Conservation (phyloP, 768 basidiomycete species). For the Lactarius trivialis region DNA sequence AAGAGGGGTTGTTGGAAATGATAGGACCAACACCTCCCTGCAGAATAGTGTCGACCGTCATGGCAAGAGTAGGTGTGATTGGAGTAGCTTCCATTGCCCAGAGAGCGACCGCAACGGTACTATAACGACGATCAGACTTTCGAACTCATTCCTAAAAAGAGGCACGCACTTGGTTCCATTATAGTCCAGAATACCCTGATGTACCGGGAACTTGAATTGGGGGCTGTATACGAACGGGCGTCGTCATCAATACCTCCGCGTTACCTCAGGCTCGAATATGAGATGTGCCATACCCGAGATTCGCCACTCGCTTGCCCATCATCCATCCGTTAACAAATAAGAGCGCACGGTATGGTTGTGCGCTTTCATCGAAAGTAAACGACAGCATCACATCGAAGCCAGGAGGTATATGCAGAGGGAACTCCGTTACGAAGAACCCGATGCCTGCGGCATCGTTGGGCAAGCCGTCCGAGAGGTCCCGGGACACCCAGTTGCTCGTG, state of each 20-base stretch:
- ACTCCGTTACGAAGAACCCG: slow-evolving; percentile 76
- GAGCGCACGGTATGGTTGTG: slow-evolving; percentile 63
- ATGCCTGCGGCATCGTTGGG: slow-evolving; percentile 56
- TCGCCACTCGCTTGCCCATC: slow-evolving; percentile 60
- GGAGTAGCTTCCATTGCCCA: slow-evolving; percentile 30
- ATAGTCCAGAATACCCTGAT: slow-evolving; percentile 72
- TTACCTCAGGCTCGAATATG: background rate
- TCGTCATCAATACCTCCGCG: background rate
- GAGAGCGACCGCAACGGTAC: slow-evolving; percentile 27
- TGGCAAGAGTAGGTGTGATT: slow-evolving; percentile 25
- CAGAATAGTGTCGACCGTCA: slow-evolving; percentile 27
- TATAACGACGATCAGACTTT: slow-evolving; percentile 1
- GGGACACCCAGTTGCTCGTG: slow-evolving; percentile 49
- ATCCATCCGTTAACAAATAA: slow-evolving; percentile 86
- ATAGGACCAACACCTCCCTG: slow-evolving; percentile 28
- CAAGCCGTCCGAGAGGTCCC: slow-evolving; percentile 53
- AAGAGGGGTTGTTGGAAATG: slow-evolving; percentile 24
- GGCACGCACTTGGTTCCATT: slow-evolving; percentile 57
- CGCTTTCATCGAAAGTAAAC: slow-evolving; percentile 59
- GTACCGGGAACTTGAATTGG: slow-evolving; percentile 77
- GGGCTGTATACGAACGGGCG: slow-evolving; percentile 41
- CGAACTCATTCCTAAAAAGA: background rate
- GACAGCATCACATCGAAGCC: slow-evolving; percentile 65
- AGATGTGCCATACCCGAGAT: slow-evolving; percentile 25
- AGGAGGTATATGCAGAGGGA: slow-evolving; percentile 51